These are phyloP conservation scores for Barbatosphaeria neglecta DNA, from an alignment of 495 filamentous ascomycete species.

Conservation along the genomic window DNA sequence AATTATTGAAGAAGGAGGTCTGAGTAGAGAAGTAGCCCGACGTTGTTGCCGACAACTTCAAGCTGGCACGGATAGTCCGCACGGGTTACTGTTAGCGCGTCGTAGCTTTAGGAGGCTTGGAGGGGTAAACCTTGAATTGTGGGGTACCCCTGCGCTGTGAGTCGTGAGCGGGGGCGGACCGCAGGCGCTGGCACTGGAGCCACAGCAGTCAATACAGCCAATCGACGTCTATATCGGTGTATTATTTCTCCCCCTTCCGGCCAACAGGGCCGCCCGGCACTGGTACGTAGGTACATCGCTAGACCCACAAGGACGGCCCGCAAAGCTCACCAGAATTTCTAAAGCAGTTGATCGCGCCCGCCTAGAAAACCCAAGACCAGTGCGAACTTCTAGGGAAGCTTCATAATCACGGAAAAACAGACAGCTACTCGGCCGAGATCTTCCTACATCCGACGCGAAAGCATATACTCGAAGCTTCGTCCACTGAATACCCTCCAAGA, in stretches of 20 bases:
- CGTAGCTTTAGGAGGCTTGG: not conserved
- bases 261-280: not conserved
- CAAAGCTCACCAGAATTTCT: not conserved
- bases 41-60: too few relatives aligned
- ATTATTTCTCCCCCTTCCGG: not conserved
- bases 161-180: not conserved
- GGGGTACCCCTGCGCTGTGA: not conserved
- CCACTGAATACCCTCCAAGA: slow-evolving; percentile 14
- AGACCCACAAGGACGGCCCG: not conserved
- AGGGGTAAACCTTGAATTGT: not conserved
- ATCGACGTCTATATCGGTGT: not conserved
- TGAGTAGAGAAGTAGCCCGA: too few relatives aligned
- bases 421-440: not conserved
- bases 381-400: not conserved
- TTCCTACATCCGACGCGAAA: not conserved
- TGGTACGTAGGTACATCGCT: too few relatives aligned
- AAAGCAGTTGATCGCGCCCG: not conserved
- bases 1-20: not conserved
- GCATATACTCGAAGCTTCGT: not conserved
- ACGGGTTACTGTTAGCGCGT: too few relatives aligned
- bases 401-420: not conserved
- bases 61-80: too few relatives aligned
- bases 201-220: too few relatives aligned
- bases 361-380: not conserved
- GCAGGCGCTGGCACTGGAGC: too few relatives aligned